A percentile compares a stretch with the other conserved stretches of the same genome.
Evolutionary conservation across 2,329 filamentous ascomycete species (phyloP).

Genomic region (Hymenoscyphus scutula): DNA sequence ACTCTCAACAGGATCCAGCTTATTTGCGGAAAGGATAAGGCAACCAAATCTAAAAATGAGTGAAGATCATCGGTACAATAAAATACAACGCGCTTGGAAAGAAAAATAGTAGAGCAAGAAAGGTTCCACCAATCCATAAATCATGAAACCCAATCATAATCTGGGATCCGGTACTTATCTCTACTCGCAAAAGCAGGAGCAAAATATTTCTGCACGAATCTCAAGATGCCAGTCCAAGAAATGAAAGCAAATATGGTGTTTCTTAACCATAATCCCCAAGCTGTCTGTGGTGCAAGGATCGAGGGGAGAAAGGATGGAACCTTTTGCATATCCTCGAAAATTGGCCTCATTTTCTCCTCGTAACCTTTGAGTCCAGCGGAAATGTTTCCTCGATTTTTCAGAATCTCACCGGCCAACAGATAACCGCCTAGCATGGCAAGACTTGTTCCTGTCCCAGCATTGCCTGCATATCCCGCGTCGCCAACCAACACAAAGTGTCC

Average conservation of each 20-base stretch:
- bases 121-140: too few relatives aligned
- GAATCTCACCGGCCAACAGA: constrained; percentile 46
- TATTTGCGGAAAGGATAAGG: too few relatives aligned
- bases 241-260: constrained; percentile 20
- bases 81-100: too few relatives aligned
- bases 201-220: constrained; percentile 13
- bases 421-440: constrained; percentile 44
- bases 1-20: too few relatives aligned
- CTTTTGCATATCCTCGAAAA: constrained; percentile 12
- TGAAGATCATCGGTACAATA: too few relatives aligned
- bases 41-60: too few relatives aligned
- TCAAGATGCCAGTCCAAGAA: constrained; percentile 13
- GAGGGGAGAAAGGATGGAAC: constrained; percentile 14
- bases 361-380: constrained; percentile 37
- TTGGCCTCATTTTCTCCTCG: constrained; percentile 42
- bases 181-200: not conserved
- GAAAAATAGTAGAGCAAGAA: too few relatives aligned
- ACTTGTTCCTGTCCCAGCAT: constrained; percentile 43
- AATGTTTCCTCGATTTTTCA: constrained; percentile 34
- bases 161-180: not conserved
- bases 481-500: constrained; percentile 20
- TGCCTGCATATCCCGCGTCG: constrained; percentile 40
- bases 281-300: constrained; percentile 14
- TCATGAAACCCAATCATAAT: constrained; percentile 1
- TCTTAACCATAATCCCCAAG: constrained; percentile 14